Evolutionary conservation across 1,139 yeast genomes (phyloP), one percentile per base, ranked within the genome.

Genomic region (Hemisphaericaspora lyxosophila): DNA sequence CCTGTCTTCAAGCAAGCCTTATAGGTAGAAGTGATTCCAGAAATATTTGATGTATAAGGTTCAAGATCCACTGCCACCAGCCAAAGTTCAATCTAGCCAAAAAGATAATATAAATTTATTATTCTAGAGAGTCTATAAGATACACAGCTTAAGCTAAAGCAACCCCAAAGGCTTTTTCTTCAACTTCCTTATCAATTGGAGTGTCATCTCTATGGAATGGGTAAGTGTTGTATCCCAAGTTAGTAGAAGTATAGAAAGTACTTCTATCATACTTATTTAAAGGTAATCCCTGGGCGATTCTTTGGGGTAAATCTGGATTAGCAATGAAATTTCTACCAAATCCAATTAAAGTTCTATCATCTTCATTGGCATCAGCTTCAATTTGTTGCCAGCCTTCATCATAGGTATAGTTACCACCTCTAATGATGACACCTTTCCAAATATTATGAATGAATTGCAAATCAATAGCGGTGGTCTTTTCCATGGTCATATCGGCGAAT

Each of bases 291-390:
- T 73, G 57, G 38, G 62, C 61, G 28, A 77, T 54, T 55, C 80
- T 67, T 13, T 64, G 48, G 5, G 66, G 70, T 33, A 78, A 60
- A 55, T 78, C 82, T 3, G 82, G 82, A 56, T 76, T 78, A 5
- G 80, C 61, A 38, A 69, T 69, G 47, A 62, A 77, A 44, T 59
- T 62, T 55, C 82, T 69, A 33, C 74, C 73, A 49, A 66, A 68
- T 6, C 69, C 75, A 45, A 70, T 57, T 43, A 72, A 51, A 5
- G 75, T 69, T 50, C 73, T 59, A 35, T 58, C 67, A 45, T 69
- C 64, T 2, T 51, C 54, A 35, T 46, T 38, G 30, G 62, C 49
- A 40, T 58, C 62, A 13, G 59, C 55, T 20, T 39, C 36, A 25
- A 55, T 47, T 7, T 40, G 37, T 19, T 43, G 39, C 46, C 54